These are phyloP conservation scores for Straminergon stramineum DNA, from an alignment of 225 moss, liverwort and hornwort species.

Conservation along the genomic window DNA sequence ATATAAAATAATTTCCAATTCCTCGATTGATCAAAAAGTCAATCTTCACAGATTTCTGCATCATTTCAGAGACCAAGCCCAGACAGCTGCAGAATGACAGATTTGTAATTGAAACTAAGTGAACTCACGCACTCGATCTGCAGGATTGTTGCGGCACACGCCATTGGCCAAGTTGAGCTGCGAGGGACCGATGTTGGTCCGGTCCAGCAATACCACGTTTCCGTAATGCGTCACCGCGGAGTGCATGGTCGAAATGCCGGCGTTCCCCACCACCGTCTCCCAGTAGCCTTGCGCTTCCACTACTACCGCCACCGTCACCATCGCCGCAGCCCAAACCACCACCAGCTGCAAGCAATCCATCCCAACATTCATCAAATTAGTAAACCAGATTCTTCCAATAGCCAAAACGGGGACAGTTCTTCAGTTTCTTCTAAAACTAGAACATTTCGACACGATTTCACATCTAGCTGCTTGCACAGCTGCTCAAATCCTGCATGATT, in stretches of 20 bases:
- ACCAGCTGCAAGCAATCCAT: not conserved
- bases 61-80: not conserved
- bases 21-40: not conserved
- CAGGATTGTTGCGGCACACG: constrained; percentile 38
- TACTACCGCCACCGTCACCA: constrained; percentile 4
- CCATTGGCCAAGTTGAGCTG: constrained; percentile 21
- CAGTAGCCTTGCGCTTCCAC: constrained; percentile 43
- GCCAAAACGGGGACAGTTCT: not conserved
- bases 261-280: constrained; percentile 39
- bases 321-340: not conserved
- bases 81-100: not conserved
- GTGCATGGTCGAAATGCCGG: constrained; percentile 55
- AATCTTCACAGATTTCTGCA: not conserved
- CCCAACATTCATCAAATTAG: not conserved
- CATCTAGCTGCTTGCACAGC: not conserved
- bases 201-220: constrained; percentile 45
- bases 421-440: not conserved
- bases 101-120: not conserved
- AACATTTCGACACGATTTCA: not conserved
- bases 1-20: too few species aligned
- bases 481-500: not conserved
- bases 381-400: not conserved
- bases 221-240: constrained; percentile 40
- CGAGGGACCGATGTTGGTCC: constrained; percentile 47
- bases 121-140: constrained; percentile 24